Base-by-base conservation (phyloP, 805 yeast genomes). In the Spathaspora gorwiae region DNA sequence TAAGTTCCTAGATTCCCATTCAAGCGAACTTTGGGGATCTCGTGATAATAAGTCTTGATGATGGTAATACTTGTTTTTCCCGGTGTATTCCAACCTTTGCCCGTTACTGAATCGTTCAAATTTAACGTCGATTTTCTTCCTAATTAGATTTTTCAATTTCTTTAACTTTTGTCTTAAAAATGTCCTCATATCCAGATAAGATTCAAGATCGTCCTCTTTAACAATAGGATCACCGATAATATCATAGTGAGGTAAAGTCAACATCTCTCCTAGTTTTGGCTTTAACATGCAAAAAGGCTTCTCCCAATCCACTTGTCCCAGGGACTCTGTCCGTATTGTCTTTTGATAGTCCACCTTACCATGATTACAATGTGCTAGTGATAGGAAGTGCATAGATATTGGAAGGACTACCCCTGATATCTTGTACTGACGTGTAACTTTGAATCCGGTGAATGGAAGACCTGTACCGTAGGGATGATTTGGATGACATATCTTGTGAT, bases 361-460 rank as follows among this genome's bases (percentile, higher is more conserved):
- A 5, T 65, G 58, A 13, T 69, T 57, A 56, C 90, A 83, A 51
- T 74, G 80, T 0, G 75, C 64, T 13, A 83, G 49, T 3, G 74
- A 59, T 13, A 81, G 57, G 48, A 69, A 72, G 46, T 73, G 79
- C 44, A 67, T 46, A 3, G 49, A 46, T 55, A 45, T 70, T 51
- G 7, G 73, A 69, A 35, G 72, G 62, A 26, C 45, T 41, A 43
- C 60, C 29, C 65, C 59, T 39, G 71, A 74, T 24, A 73, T 56
- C 19, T 72, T 66, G 47, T 73, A 75, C 15, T 75, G 72, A 42
- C 83, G 66, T 41, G 74, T 73, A 2, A 82, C 61, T 45, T 76
- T 75, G 52, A 80, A 78, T 0, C 89, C 89, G 0, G 81, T 69
- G 51, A 73, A 83, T 0, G 76, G 72, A 10, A 62, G 42, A 6